phyloP scores from a whole-genome alignment of 352 stramenopile genomes.

The Globisporangium polare region DNA sequence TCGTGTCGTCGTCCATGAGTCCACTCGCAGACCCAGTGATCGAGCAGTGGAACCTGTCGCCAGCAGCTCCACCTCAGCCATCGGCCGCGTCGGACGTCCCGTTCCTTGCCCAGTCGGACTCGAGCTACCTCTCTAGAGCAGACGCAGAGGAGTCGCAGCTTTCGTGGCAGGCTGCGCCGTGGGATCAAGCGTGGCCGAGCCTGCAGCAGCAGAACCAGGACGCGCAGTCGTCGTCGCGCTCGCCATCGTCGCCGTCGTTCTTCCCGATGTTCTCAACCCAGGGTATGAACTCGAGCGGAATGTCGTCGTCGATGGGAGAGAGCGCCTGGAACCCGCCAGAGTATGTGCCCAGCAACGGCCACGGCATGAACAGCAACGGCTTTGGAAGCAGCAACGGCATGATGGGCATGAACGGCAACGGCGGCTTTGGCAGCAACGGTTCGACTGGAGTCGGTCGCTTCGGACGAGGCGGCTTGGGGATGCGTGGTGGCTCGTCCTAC shows the following conservation, averaged over 20 bases:
- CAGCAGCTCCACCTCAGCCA: constrained; percentile 37
- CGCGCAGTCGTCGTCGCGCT: constrained; percentile 30
- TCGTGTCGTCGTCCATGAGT: constrained; percentile 46
- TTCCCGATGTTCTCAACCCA: constrained; percentile 58
- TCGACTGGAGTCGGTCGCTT: constrained; percentile 12
- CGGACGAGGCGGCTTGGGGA: constrained; percentile 23
- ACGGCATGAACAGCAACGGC: constrained; percentile 22
- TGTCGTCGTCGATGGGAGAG: constrained; percentile 9
- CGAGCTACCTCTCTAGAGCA: constrained; percentile 38
- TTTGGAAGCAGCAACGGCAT: constrained; percentile 35
- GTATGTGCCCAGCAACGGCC: constrained; percentile 16
- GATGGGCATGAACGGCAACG: constrained; percentile 37
- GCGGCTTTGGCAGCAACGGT: constrained; percentile 15
- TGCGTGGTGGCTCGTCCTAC: constrained; percentile 35
- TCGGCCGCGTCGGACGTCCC: constrained; percentile 31
- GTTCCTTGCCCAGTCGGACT: constrained; percentile 37
- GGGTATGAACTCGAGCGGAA: constrained; percentile 4
- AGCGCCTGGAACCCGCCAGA: constrained; percentile 23
- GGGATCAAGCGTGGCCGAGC: constrained; percentile 55
- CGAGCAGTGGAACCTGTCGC: constrained; percentile 78
- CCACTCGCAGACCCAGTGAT: constrained; percentile 63
- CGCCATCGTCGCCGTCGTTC: constrained; percentile 36
- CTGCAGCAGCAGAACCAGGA: constrained; percentile 25
- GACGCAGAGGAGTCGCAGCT: constrained; percentile 29
- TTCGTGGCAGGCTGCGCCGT: constrained; percentile 49